Conservation (phyloP, 257 asterid genomes). For the Hygrophila difformis region DNA sequence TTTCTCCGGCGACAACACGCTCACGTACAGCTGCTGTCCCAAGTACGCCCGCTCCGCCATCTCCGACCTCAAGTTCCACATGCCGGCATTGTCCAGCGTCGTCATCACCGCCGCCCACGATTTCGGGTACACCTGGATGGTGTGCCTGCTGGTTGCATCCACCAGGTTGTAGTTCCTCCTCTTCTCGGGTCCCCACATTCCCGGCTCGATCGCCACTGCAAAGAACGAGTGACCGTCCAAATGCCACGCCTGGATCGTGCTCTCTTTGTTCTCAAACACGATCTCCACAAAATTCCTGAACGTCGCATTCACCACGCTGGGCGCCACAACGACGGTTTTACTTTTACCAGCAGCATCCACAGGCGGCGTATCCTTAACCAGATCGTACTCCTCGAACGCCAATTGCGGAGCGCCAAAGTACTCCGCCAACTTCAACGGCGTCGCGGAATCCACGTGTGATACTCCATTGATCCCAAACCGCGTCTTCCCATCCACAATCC, state of each 20-base stretch:
- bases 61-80: constrained; percentile 48
- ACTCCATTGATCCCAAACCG: constrained; percentile 38
- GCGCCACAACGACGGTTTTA: constrained; percentile 13
- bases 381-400: constrained; percentile 25
- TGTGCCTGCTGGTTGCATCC: constrained; percentile 47
- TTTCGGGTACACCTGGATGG: constrained; percentile 43
- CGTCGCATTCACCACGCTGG: constrained; percentile 38
- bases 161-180: constrained; percentile 46
- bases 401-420: constrained; percentile 30
- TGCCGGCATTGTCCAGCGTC: constrained; percentile 46
- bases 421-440: constrained; percentile 50
- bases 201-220: constrained; percentile 45
- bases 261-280: constrained; percentile 41
- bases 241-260: constrained; percentile 42
- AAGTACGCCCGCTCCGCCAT: constrained; percentile 42
- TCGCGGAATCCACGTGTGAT: constrained; percentile 35
- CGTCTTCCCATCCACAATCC: constrained; percentile 32
- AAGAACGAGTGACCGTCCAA: constrained; percentile 55
- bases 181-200: constrained; percentile 44
- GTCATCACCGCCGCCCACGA: constrained; percentile 47
- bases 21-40: constrained; percentile 48
- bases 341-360: background rate
- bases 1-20: constrained; percentile 27
- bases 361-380: constrained; percentile 32
- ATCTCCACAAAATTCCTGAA: constrained; percentile 39